Percentiles rank a stretch among this genome's conserved stretches.
phyloP scores from a whole-genome alignment of 345 rosid genomes.

The Citrus australasica region DNA sequence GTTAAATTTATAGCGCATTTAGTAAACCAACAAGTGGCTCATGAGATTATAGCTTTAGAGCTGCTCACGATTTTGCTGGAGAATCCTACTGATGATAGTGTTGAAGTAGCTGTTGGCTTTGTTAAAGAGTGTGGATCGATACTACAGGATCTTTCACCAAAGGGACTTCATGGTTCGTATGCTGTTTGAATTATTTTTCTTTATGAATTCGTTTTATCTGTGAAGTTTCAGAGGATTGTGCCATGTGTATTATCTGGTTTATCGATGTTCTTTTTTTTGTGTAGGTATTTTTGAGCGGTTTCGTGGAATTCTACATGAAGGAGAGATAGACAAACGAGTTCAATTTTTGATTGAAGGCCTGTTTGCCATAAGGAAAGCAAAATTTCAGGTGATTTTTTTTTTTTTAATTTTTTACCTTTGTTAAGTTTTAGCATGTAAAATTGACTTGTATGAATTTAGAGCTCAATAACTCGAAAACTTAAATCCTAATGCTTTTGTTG shows the following conservation, averaged over 20 bases:
- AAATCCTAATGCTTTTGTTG: constrained; percentile 8
- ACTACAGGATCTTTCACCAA: constrained; percentile 87
- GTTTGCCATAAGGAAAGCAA: constrained; percentile 82
- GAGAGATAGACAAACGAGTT: constrained; percentile 93
- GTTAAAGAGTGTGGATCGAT: constrained; percentile 89
- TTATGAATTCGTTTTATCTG: background rate
- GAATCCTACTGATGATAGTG: constrained; percentile 87
- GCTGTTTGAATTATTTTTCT: background rate
- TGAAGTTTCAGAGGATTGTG: background rate
- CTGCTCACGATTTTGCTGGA: constrained; percentile 69
- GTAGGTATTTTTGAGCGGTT: constrained; percentile 92
- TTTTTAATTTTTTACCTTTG: background rate
- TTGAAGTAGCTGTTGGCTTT: constrained; percentile 94
- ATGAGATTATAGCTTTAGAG: constrained; percentile 80
- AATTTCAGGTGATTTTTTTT: constrained; percentile 56
- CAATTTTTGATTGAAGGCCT: constrained; percentile 89
- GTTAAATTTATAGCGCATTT: constrained; percentile 93
- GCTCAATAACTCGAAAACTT: background rate
- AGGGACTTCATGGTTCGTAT: constrained; percentile 73
- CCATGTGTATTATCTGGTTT: background rate
- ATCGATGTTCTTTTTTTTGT: constrained; percentile 11
- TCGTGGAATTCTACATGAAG: constrained; percentile 95
- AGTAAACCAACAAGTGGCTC: constrained; percentile 93
- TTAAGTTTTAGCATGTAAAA: background rate
- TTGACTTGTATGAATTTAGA: background rate